These are phyloP conservation scores for Xerocomus nothofagi DNA, from an alignment of 1,284 basidiomycete species.

Conservation along the genomic window DNA sequence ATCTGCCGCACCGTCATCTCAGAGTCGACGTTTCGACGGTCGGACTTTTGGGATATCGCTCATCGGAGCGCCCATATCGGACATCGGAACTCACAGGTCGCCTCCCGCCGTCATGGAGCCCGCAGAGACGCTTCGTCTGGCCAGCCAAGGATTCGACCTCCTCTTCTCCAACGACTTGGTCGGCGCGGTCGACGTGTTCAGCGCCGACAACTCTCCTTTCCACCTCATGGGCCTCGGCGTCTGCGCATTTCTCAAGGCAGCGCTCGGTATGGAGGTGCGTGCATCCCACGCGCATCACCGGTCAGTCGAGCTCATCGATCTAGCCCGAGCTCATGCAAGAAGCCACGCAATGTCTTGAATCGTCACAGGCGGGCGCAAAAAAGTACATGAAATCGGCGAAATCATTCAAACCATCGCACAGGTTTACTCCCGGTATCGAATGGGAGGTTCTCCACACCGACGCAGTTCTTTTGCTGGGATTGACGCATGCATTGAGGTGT, in stretches of 20 bases:
- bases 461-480: slow-evolving; percentile 62
- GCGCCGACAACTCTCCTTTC: slow-evolving; percentile 55
- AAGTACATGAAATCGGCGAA: slow-evolving; percentile 53
- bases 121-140: slow-evolving; percentile 46
- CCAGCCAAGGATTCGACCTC: slow-evolving; percentile 61
- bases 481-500: slow-evolving; percentile 69
- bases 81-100: slow-evolving; percentile 15
- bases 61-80: slow-evolving; percentile 15
- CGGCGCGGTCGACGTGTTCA: slow-evolving; percentile 52
- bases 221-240: slow-evolving; percentile 72
- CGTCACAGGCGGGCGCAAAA: slow-evolving; percentile 61
- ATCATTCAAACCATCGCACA: slow-evolving; percentile 35
- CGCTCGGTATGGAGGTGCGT: slow-evolving; percentile 77
- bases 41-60: no score
- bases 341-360: slow-evolving; percentile 52
- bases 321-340: slow-evolving; percentile 41
- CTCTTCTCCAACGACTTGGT: slow-evolving; percentile 68
- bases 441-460: slow-evolving; percentile 76
- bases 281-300: background rate
- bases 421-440: slow-evolving; percentile 63
- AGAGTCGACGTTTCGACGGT: no score
- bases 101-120: slow-evolving; percentile 26
- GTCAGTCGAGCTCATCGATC: background rate
- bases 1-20: slow-evolving; percentile 42
- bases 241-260: slow-evolving; percentile 72